Base-by-base conservation (phyloP, 2,329 filamentous ascomycete genomes). In the Hypoxylon sp. region DNA sequence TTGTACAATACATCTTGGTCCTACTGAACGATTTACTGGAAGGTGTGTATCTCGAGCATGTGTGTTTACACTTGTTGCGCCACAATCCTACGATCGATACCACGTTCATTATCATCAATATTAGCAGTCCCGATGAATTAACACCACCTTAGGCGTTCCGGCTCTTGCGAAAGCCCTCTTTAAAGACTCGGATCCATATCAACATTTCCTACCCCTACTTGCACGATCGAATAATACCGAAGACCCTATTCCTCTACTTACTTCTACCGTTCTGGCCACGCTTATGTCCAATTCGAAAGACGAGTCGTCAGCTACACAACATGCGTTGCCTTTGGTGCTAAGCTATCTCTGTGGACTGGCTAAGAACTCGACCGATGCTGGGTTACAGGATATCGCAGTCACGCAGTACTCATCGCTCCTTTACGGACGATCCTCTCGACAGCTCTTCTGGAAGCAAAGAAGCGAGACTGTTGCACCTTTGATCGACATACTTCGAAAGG, bases 1-100 rank as follows among this genome's bases (percentile, higher is more conserved):
- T 99, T 63, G 82, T 97, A 59, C 93, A 97, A 75, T 97, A 97
- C 72, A 89, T 97, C 69, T 80, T 99, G 53, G 93, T 97, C 36
- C 77, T 99, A 67, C 81, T 94, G 54, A 87, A 85, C 56, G 94
- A 99, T 70, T 76, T 99, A 59, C 84, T 97, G 54, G 89, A 93
- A 69, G 85, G 92, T 96, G 78, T 65, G 77, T 68, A 12, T 36
- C 46, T 30, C 8, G 15, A n/a, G n/a, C n/a, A n/a, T n/a, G n/a
- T n/a, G n/a, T n/a, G n/a, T n/a, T n/a, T n/a, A n/a, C n/a, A n/a
- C n/a, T n/a, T n/a, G n/a, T n/a, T n/a, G n/a, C n/a, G n/a, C n/a
- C n/a, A n/a, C n/a, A n/a, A n/a, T n/a, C n/a, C n/a, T n/a, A n/a
- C n/a, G n/a, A n/a, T n/a, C n/a, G n/a, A n/a, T n/a, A n/a, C n/a